These are phyloP conservation scores for Fragilaria radians DNA, from an alignment of 108 stramenopile species.

Conservation along the genomic window DNA sequence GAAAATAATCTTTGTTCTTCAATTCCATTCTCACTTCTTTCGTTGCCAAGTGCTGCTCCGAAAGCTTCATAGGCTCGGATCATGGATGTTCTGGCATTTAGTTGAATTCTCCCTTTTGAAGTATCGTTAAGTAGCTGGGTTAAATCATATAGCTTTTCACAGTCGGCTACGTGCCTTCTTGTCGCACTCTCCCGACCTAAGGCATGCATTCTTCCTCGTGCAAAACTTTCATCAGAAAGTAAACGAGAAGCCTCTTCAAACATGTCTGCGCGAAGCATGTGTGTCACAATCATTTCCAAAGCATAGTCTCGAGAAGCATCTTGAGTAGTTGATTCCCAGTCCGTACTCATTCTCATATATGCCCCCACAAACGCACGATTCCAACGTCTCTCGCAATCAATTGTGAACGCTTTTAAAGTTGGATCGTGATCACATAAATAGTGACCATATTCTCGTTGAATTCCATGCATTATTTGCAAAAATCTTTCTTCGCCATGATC, in stretches of 20 bases:
- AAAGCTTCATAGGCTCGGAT: conserved; percentile 36
- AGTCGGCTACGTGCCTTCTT: conserved; percentile 53
- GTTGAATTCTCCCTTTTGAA: conserved; percentile 15
- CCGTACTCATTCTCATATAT: conserved; percentile 27
- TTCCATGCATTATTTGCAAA: conserved; percentile 56
- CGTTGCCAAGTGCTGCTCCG: conserved; percentile 29
- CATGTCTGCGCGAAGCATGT: conserved; percentile 70
- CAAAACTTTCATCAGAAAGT: conserved; percentile 50
- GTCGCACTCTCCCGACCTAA: conserved; percentile 57
- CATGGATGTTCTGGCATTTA: conserved; percentile 24
- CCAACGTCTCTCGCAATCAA: conserved; percentile 53
- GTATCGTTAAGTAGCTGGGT: conserved; percentile 9
- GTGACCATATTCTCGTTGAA: conserved; percentile 54
- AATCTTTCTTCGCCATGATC: conserved; percentile 32
- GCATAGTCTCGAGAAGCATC: conserved; percentile 63
- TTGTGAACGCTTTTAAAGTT: conserved; percentile 36
- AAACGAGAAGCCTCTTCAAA: conserved; percentile 45
- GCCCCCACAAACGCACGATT: conserved; percentile 54
- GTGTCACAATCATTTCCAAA: conserved; percentile 53
- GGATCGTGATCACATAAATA: conserved; percentile 40
- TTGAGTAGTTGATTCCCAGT: conserved; percentile 50
- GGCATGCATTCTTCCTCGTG: conserved; percentile 52
- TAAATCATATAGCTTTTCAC: conserved; percentile 55
- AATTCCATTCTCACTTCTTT: conserved; percentile 21
- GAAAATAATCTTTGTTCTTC: conserved; percentile 29